phyloP scores from a whole-genome alignment of 768 basidiomycete species.

The Lentinula lateritia region DNA sequence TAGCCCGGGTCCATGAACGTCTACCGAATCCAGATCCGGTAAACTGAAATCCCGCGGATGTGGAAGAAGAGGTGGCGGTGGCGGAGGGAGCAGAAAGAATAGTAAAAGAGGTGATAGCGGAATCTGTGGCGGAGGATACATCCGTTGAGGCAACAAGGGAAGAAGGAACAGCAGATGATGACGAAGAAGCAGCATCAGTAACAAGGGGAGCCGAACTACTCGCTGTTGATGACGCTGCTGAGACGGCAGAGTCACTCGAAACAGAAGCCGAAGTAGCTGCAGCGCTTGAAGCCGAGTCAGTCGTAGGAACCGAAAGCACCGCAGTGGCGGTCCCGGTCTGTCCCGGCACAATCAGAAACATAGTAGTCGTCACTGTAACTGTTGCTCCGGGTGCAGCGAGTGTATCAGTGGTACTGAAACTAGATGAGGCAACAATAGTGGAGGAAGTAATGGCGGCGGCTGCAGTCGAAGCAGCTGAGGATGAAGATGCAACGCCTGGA shows the following conservation, averaged over 20 bases:
- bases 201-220: not conserved
- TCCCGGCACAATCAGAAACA: conserved; percentile 1
- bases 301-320: not conserved
- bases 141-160: not conserved
- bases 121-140: not conserved
- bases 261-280: not conserved
- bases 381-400: not conserved
- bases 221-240: not conserved
- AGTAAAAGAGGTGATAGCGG: not conserved
- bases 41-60: not conserved
- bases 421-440: not conserved
- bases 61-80: not conserved
- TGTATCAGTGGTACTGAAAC: not conserved
- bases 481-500: not conserved
- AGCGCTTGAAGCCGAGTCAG: not conserved
- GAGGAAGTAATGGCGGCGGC: not conserved
- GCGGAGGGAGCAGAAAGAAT: not conserved
- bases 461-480: not conserved
- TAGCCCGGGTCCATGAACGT: not conserved
- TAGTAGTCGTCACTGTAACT: conserved; percentile 1
- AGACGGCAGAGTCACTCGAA: too few species aligned
- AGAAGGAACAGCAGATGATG: not conserved
- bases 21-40: conserved; percentile 4
- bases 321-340: not conserved
- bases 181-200: not conserved